phyloP scores from a whole-genome alignment of 2,329 filamentous ascomycete species.

The Penicillium sp. region DNA sequence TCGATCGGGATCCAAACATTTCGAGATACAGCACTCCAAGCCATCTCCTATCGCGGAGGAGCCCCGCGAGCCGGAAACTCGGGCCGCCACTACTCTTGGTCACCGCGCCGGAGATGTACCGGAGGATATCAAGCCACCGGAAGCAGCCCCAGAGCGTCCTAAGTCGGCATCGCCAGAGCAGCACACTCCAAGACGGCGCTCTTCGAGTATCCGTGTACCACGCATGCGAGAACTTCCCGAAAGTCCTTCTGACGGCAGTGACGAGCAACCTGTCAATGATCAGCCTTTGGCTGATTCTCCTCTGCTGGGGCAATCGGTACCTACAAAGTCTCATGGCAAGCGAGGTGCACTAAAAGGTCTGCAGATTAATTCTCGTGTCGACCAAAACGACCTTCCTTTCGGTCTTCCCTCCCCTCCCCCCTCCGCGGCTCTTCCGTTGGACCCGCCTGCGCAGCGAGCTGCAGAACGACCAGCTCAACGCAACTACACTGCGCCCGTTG shows the following conservation, averaged over 20 bases:
- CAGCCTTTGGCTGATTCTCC: constrained; percentile 23
- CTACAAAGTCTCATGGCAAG: constrained; percentile 9
- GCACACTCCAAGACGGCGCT: constrained; percentile 10
- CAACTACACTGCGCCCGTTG: constrained; percentile 19
- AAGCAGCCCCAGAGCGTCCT: constrained; percentile 11
- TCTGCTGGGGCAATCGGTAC: constrained; percentile 14
- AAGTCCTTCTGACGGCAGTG: constrained; percentile 3
- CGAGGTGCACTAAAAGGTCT: constrained; percentile 8
- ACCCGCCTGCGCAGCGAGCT: constrained; percentile 17
- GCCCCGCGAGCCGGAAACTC: constrained; percentile 2
- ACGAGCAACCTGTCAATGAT: constrained; percentile 4
- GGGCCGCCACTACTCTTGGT: constrained; percentile 10
- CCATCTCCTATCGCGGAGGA: constrained; percentile 18
- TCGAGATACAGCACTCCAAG: constrained; percentile 8
- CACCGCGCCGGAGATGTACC: constrained; percentile 4
- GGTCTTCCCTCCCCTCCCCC: constrained; percentile 29
- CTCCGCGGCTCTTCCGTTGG: constrained; percentile 24
- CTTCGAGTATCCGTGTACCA: constrained; percentile 17
- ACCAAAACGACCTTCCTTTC: constrained; percentile 21
- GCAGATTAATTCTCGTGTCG: constrained; percentile 11
- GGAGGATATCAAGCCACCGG: constrained; percentile 9
- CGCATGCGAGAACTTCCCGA: constrained; percentile 14
- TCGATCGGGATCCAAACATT: constrained; percentile 1
- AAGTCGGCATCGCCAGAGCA: constrained; percentile 15
- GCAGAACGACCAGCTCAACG: constrained; percentile 12